Conservation (phyloP, 257 asterid species). For the Paulownia fortunei region DNA sequence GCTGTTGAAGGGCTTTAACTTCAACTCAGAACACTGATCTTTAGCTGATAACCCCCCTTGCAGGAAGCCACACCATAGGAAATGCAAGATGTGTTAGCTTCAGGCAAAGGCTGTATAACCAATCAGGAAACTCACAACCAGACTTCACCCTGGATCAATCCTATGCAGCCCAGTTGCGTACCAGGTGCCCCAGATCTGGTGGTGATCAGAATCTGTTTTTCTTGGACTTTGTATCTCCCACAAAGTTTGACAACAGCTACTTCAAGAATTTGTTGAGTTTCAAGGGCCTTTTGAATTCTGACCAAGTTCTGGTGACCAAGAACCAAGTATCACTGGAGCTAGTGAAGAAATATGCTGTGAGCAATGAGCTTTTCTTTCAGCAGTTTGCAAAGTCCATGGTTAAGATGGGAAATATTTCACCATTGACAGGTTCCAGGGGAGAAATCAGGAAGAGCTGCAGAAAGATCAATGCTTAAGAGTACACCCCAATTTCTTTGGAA, state of each 20-base stretch:
- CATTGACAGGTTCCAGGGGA: slow-evolving; percentile 77
- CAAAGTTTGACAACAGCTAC: slow-evolving; percentile 76
- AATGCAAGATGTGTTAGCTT: slow-evolving; percentile 78
- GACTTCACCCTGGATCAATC: slow-evolving; percentile 61
- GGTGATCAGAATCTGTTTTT: slow-evolving; percentile 80
- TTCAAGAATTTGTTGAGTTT: slow-evolving; percentile 70
- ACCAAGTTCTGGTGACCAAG: slow-evolving; percentile 75
- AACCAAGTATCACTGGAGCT: slow-evolving; percentile 59
- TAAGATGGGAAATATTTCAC: slow-evolving; percentile 87
- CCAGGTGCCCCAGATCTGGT: slow-evolving; percentile 74
- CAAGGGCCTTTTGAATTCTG: slow-evolving; percentile 81
- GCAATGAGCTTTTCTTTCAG: slow-evolving; percentile 64
- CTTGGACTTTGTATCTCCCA: slow-evolving; percentile 69
- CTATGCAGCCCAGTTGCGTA: slow-evolving; percentile 67
- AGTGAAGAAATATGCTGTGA: slow-evolving; percentile 73
- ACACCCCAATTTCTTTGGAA: neutral
- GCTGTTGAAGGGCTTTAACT: neutral
- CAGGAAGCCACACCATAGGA: slow-evolving; percentile 97
- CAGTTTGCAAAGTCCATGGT: slow-evolving; percentile 85
- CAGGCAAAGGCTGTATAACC: slow-evolving; percentile 91
- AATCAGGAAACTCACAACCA: slow-evolving; percentile 64
- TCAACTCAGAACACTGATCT: neutral
- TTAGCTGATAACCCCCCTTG: neutral
- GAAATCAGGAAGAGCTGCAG: slow-evolving; percentile 82
- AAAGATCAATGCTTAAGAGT: slow-evolving; percentile 51